A percentile compares a stretch with the other conserved stretches of the same genome.
These are phyloP conservation scores for Apiotrichum sp. DNA, from an alignment of 1,284 basidiomycete genomes.

Conservation along the genomic window DNA sequence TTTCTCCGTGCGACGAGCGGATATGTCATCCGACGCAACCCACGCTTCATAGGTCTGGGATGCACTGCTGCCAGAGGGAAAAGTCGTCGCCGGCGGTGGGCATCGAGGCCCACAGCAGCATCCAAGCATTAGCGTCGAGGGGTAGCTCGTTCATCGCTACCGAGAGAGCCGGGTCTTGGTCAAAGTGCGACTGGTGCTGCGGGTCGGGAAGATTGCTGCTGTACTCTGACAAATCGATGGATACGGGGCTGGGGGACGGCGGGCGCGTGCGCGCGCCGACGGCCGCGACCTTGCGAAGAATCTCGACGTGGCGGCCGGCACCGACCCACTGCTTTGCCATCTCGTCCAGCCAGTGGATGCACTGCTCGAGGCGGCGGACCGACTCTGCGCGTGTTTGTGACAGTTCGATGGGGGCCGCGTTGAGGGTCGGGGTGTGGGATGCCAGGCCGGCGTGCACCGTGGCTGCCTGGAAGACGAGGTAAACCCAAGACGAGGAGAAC, in stretches of 20 bases:
- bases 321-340: constrained; percentile 15
- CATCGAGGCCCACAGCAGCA: constrained; percentile 18
- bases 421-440: background rate
- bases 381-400: constrained; percentile 4
- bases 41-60: constrained; percentile 5
- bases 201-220: background rate
- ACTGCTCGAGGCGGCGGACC: constrained; percentile 14
- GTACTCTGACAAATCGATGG: background rate
- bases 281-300: constrained; percentile 12
- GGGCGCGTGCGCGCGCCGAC: constrained; percentile 10
- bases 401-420: background rate
- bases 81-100: constrained; percentile 17
- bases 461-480: constrained; percentile 17
- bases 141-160: background rate
- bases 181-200: background rate
- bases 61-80: constrained; percentile 18
- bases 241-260: background rate
- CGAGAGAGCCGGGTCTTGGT: background rate
- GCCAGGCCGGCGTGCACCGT: constrained; percentile 16
- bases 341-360: constrained; percentile 16
- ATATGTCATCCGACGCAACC: too few species aligned
- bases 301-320: constrained; percentile 17
- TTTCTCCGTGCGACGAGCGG: too few species aligned
- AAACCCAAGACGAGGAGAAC: constrained; percentile 14
- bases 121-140: constrained; percentile 16